Conservation (phyloP, 2,329 filamentous ascomycete species). For the Fusarium phyllophilum region DNA sequence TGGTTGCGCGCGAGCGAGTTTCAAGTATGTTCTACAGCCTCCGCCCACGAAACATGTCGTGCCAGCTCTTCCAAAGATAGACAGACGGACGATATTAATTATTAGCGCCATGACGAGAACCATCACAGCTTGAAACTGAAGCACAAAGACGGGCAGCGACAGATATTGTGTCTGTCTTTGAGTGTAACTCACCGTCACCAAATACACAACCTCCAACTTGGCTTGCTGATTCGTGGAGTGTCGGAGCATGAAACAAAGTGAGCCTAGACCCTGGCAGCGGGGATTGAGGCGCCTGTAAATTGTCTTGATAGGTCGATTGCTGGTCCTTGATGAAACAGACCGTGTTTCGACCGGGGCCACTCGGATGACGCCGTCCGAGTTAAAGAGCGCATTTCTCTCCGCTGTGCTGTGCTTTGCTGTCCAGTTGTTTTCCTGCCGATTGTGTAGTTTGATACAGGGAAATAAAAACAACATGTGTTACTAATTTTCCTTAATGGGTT, state of each 20-base stretch:
- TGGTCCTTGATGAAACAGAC: conserved; percentile 43
- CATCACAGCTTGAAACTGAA: conserved; percentile 18
- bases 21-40: conserved; percentile 9
- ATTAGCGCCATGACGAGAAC: background rate
- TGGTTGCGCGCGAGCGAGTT: conserved; percentile 4
- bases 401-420: background rate
- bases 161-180: conserved; percentile 3
- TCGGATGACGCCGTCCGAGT: conserved; percentile 35
- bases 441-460: background rate
- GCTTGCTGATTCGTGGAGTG: conserved; percentile 38
- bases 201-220: conserved; percentile 3
- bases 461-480: background rate
- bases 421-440: background rate
- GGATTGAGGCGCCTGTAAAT: conserved; percentile 37
- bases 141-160: conserved; percentile 16
- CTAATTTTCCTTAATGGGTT: background rate
- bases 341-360: conserved; percentile 43
- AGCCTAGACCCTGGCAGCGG: conserved; percentile 40
- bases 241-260: conserved; percentile 42
- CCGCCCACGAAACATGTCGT: conserved; percentile 9
- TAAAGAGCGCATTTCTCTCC: conserved; percentile 19
- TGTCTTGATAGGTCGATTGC: conserved; percentile 40
- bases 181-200: conserved; percentile 5
- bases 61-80: conserved; percentile 8
- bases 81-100: background rate